Evolutionary conservation across 2,329 filamentous ascomycete species (phyloP).

Genomic region (Aureobasidium uvarum): DNA sequence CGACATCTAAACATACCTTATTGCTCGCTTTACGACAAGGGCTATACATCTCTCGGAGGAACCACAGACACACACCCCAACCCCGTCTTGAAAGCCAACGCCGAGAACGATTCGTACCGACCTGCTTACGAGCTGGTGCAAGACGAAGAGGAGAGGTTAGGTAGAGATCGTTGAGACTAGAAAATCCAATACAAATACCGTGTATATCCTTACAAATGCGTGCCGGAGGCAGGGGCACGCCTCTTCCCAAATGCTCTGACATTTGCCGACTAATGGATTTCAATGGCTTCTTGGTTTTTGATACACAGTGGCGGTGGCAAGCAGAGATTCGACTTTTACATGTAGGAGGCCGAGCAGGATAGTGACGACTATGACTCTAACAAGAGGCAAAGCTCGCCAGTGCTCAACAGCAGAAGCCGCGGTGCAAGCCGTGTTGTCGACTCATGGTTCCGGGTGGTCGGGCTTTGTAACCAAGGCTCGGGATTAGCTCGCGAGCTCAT

Average conservation of each 20-base stretch:
- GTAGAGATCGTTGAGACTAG: constrained; percentile 54
- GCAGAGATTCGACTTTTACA: neutral
- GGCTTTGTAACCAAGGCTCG: constrained; percentile 1
- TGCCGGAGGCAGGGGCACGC: neutral
- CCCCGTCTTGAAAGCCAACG: constrained; percentile 59
- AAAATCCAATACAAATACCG: neutral
- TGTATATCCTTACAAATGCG: constrained; percentile 6
- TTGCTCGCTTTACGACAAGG: constrained; percentile 80
- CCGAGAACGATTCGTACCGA: constrained; percentile 50
- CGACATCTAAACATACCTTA: constrained; percentile 76
- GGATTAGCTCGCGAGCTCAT: constrained; percentile 1
- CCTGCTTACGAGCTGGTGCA: constrained; percentile 74
- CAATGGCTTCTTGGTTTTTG: neutral
- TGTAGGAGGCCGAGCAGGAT: neutral
- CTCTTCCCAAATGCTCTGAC: too few relatives aligned
- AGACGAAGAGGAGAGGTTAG: constrained; percentile 75
- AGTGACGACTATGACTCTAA: constrained; percentile 2
- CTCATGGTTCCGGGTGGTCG: neutral
- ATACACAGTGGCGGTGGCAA: constrained; percentile 12
- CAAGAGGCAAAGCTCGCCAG: constrained; percentile 5
- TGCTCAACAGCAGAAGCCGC: neutral
- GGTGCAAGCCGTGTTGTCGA: neutral
- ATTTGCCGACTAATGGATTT: neutral
- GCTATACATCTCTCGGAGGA: constrained; percentile 91
- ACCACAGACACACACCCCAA: constrained; percentile 87